Base-by-base conservation (phyloP, 305 asterid species). In the Fraxinus dipetala region DNA sequence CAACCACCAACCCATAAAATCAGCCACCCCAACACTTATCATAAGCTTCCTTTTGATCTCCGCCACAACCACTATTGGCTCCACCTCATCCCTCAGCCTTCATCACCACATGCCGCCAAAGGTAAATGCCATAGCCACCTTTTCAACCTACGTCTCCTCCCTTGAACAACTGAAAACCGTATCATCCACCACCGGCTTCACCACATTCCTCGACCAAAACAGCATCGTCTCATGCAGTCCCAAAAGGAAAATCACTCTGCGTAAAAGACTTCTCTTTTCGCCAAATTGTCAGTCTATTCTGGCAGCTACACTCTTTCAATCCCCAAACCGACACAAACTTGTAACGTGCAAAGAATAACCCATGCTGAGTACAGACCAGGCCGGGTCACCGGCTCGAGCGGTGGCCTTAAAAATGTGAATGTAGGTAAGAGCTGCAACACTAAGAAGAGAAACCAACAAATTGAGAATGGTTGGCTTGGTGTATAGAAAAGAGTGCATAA, bases 131-230 rank as follows among this genome's bases (percentile, higher is more conserved):
- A 86, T 35, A 8, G 28, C 89, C 86, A 75, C 85, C 86, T 83
- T 93, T 87, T 89, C 95, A 69, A 69, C 73, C 91, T 87, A 83
- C 80, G 84, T 89, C 81, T 82, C 95, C 80, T 79, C 80, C 85
- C 81, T 83, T 75, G 38, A 75, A 4, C 51, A 65, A 0, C 97
- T 94, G 2, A 87, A 86, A 0, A 95, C 83, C 0, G 98, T 93
- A 79, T 95, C 98, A 30, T 91, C 93, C 83, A 90, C 98, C 83
- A 92, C 93, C 6, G 95, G 97, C 81, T 89, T 91, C 91, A 94
- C 98, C 70, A 89, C 93, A 22, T 81, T 79, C 77, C 83, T 77
- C 59, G 94, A 85, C 97, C 99, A 94, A 77, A 87, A 94, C 84
- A 83, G 43, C 88, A 83, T 92, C 0, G 92, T 91, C 24, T 92